Conservation (phyloP, 129 eudicot species). For the Pittosporum tobira region DNA sequence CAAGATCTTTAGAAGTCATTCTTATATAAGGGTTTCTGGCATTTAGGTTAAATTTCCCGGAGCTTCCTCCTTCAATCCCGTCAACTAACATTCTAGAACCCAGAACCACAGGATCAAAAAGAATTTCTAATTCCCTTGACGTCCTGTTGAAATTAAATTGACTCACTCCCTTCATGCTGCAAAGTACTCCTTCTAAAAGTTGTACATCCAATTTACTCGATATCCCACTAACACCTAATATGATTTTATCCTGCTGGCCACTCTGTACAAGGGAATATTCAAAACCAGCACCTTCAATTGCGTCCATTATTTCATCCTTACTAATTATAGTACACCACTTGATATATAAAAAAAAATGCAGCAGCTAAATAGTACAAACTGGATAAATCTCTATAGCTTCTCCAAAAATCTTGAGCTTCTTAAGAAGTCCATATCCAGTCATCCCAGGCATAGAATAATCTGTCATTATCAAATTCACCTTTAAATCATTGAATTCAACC, state of each 20-base stretch:
- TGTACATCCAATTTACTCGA: constrained; percentile 52
- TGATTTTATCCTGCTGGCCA: constrained; percentile 62
- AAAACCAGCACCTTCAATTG: constrained; percentile 96
- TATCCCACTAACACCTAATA: constrained; percentile 56
- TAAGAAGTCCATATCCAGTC: constrained; percentile 89
- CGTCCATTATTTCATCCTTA: constrained; percentile 64
- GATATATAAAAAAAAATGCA: too few relatives aligned
- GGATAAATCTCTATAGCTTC: too few relatives aligned
- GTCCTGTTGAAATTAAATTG: constrained; percentile 43
- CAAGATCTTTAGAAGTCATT: constrained; percentile 66
- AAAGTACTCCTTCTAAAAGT: constrained; percentile 51
- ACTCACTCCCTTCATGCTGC: constrained; percentile 61
- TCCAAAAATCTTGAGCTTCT: constrained; percentile 92
- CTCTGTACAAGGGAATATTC: constrained; percentile 90
- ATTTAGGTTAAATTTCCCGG: constrained; percentile 52
- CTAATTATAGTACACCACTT: constrained; percentile 38
- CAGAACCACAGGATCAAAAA: constrained; percentile 71
- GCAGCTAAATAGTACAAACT: too few relatives aligned
- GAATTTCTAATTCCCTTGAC: constrained; percentile 53
- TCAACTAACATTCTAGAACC: constrained; percentile 70
- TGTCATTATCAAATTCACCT: constrained; percentile 78
- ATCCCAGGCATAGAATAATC: constrained; percentile 99
- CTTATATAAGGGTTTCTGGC: constrained; percentile 82
- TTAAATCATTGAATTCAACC: constrained; percentile 50
- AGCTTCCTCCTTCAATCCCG: too few relatives aligned